Percentiles rank a stretch among this genome's conserved stretches.
phyloP scores from a whole-genome alignment of 2,329 filamentous ascomycete genomes.

The Monilinia fructigena region DNA sequence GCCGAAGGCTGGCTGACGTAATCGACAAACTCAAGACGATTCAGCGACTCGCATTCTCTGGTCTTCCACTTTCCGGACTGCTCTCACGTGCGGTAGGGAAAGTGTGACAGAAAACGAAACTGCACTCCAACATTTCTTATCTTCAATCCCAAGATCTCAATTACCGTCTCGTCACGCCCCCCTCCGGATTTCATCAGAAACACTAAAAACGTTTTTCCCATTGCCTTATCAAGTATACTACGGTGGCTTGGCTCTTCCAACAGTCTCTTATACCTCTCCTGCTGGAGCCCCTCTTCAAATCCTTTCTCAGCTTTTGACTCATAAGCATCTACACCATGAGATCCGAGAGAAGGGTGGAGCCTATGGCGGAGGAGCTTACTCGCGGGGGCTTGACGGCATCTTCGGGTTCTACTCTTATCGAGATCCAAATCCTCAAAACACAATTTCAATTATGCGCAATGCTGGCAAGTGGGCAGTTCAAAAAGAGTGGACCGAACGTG shows the following conservation, averaged over 20 bases:
- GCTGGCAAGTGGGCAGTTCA: conserved; percentile 82
- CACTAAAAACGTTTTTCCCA: conserved; percentile 83
- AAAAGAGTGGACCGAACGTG: conserved; percentile 75
- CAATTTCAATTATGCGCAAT: conserved; percentile 77
- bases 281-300: conserved; percentile 81
- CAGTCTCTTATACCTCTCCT: conserved; percentile 75
- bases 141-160: conserved; percentile 51
- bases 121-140: conserved; percentile 70
- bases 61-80: conserved; percentile 67
- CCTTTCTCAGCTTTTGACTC: conserved; percentile 86
- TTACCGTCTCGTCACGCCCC: conserved; percentile 43
- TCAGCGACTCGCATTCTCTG: conserved; percentile 72
- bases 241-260: conserved; percentile 76
- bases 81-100: conserved; percentile 81
- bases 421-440: conserved; percentile 91
- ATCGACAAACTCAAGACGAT: conserved; percentile 83
- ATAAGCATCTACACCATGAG: conserved; percentile 95
- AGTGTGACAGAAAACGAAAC: conserved; percentile 68
- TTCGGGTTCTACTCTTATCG: conserved; percentile 97
- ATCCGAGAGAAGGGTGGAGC: conserved; percentile 97
- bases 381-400: conserved; percentile 73
- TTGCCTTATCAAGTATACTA: conserved; percentile 98
- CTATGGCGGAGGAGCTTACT: conserved; percentile 89
- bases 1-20: conserved; percentile 69
- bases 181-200: conserved; percentile 45